phyloP scores from a whole-genome alignment of 2,329 filamentous ascomycete species.

The Paraconiothyrium brasiliense region DNA sequence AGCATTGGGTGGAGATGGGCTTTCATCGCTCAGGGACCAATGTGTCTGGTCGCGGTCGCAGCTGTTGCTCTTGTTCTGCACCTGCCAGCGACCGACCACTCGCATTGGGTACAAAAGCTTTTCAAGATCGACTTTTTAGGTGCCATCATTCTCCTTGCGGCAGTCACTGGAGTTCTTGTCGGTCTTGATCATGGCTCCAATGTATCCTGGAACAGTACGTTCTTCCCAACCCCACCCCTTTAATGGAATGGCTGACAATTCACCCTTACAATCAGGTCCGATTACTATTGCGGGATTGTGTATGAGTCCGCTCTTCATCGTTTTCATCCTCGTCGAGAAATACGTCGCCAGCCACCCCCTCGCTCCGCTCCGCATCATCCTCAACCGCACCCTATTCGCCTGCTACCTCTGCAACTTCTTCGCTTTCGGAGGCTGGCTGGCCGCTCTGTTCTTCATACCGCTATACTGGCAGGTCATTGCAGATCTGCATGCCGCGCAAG shows the following conservation, averaged over 20 bases:
- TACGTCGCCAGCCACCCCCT: slow-evolving; percentile 76
- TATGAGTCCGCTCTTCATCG: slow-evolving; percentile 66
- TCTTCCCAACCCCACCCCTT: not conserved
- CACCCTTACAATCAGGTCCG: slow-evolving; percentile 44
- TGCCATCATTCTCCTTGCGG: slow-evolving; percentile 70
- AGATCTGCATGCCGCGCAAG: slow-evolving; percentile 68
- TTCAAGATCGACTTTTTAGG: slow-evolving; percentile 77
- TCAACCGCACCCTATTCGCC: slow-evolving; percentile 71
- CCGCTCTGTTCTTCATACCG: slow-evolving; percentile 76
- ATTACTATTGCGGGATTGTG: slow-evolving; percentile 67
- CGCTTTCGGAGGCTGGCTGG: slow-evolving; percentile 68
- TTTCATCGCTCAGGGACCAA: slow-evolving; percentile 75
- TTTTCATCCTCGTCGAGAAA: slow-evolving; percentile 76
- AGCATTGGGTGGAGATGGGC: slow-evolving; percentile 80
- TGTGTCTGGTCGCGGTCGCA: slow-evolving; percentile 72
- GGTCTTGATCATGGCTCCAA: slow-evolving; percentile 80
- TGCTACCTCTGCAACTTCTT: slow-evolving; percentile 79
- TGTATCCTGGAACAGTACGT: slow-evolving; percentile 65
- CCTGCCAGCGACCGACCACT: slow-evolving; percentile 66
- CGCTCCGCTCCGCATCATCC: slow-evolving; percentile 77
- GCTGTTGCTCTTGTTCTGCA: slow-evolving; percentile 71
- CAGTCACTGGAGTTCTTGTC: slow-evolving; percentile 72
- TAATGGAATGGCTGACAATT: not conserved
- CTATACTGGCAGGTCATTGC: slow-evolving; percentile 80
- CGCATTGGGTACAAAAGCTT: slow-evolving; percentile 73